phyloP scores from a whole-genome alignment of 2,329 filamentous ascomycete species.

The Colletotrichum higginsianum region DNA sequence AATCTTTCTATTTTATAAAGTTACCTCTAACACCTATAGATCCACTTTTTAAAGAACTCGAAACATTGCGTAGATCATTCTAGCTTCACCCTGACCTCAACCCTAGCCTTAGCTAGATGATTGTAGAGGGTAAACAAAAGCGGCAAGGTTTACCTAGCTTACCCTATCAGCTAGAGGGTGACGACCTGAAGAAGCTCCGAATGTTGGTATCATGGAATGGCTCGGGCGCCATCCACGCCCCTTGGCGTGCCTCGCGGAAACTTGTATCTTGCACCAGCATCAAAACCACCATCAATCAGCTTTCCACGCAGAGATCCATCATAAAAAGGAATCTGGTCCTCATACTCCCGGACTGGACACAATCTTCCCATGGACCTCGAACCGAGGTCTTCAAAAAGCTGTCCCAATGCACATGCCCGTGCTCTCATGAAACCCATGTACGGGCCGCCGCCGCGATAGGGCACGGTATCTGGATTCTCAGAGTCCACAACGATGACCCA shows the following conservation, averaged over 20 bases:
- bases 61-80: too few species aligned
- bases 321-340: slow-evolving; percentile 7
- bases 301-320: not conserved
- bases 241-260: not conserved
- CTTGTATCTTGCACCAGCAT: not conserved
- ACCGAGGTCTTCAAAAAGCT: slow-evolving; percentile 3
- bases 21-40: too few species aligned
- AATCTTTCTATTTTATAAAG: too few species aligned
- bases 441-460: not conserved
- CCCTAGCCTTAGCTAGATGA: not conserved
- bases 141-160: not conserved
- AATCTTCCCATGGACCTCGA: not conserved
- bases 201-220: not conserved
- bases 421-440: slow-evolving; percentile 5
- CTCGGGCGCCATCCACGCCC: not conserved
- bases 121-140: not conserved
- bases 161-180: not conserved
- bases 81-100: not conserved
- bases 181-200: not conserved
- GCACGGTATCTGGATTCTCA: not conserved
- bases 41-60: too few species aligned
- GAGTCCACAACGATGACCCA: slow-evolving; percentile 5
- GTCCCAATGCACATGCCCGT: not conserved
- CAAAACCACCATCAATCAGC: not conserved
- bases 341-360: slow-evolving; percentile 1